Base-by-base conservation (phyloP, 176 grass and related monocot species). In the barley (Hordeum vulgare) region DNA sequence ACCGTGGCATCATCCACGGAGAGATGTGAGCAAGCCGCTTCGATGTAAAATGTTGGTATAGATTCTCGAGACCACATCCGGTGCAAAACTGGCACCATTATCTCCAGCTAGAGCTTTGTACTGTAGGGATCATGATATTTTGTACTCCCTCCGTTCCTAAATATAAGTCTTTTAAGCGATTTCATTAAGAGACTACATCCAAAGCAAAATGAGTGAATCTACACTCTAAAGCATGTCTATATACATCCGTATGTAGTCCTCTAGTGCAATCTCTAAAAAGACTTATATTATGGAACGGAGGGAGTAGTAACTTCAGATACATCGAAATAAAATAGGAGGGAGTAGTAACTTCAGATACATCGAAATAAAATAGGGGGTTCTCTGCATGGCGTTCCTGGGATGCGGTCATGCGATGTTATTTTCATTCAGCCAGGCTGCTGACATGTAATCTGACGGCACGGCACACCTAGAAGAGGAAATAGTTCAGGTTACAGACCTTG, bases 21-120 rank as follows among this genome's bases (percentile, higher is more conserved):
- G 71, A 87, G 66, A 17, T 74, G 82, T 11, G 77, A 91, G 61
- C 79, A 93, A 82, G 90, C 82, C 1, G 54, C 70, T 62, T 92
- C 89, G 28, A 76, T 93, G 88, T 93, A 90, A 71, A 75, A 41
- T 70, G 34, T 3, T 2, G 0, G 8, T 39, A 18, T 29, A 18
- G 41, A 66, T 65, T 65, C 9, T 71, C 3, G n/a, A 66, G 8
- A 54, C 39, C 9, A 56, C 61, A 37, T 35, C 71, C 14, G 37
- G 79, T 72, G 74, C 27, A 6, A 86, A 83, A 67, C 26, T 67
- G 86, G 84, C 65, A 40, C 14, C 21, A 54, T 84, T 79, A 74
- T 27, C 42, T 7, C 27, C 61, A 57, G 34, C 60, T 74, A 78
- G 66, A 66, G 28, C 45, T 68, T 66, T 83, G 17, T 61, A 61